These are phyloP conservation scores for Adansonia gregorii DNA, from an alignment of 441 rosid species.

Conservation along the genomic window DNA sequence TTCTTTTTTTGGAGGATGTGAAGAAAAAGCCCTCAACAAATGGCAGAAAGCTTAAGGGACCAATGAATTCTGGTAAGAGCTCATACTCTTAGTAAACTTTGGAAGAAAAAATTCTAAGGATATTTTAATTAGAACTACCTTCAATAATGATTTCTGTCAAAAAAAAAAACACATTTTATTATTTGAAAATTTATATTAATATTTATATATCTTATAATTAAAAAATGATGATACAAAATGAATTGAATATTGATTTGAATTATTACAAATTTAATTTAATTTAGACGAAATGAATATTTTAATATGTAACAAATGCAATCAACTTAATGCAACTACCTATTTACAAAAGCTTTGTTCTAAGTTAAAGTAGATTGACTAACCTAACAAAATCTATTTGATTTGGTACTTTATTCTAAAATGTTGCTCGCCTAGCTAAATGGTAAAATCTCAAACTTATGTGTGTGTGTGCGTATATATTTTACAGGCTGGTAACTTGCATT, in stretches of 20 bases:
- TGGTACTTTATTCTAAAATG: not conserved
- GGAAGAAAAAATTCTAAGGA: not conserved
- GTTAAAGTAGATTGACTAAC: not conserved
- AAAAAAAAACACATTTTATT: no score
- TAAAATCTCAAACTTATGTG: not conserved
- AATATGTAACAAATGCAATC: not conserved
- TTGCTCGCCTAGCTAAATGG: not conserved
- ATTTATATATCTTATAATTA: no score
- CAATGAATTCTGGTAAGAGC: not conserved
- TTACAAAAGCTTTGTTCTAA: not conserved
- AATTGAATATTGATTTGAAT: no score
- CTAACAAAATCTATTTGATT: not conserved
- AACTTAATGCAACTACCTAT: not conserved
- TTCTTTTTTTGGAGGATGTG: not conserved
- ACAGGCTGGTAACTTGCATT: not conserved
- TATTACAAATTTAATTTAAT: no score
- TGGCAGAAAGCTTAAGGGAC: not conserved
- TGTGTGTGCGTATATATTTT: no score
- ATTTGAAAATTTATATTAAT: not conserved
- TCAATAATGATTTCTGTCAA: not conserved
- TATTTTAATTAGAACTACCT: not conserved
- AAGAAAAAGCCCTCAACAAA: not conserved
- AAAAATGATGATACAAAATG: no score
- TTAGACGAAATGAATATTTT: no score
- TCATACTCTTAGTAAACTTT: not conserved